Conservation (phyloP, 2,329 filamentous ascomycete genomes). For the Cordyceps cateniannulata region DNA sequence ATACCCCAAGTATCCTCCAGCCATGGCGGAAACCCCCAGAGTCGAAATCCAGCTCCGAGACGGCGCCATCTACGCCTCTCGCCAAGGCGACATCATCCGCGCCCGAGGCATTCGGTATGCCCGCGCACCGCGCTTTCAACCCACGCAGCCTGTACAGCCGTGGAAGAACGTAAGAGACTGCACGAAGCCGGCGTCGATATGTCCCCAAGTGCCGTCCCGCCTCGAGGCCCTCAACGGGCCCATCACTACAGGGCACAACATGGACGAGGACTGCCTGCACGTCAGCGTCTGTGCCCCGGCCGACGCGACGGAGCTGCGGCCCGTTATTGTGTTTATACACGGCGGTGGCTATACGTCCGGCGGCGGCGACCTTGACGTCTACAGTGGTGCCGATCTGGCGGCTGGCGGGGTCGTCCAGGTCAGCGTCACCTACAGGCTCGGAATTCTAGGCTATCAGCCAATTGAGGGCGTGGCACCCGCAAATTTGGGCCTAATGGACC, state of each 20-base stretch:
- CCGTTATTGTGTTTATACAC: conserved; percentile 24
- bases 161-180: conserved; percentile 14
- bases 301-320: not conserved
- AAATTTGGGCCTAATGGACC: conserved; percentile 56
- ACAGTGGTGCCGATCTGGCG: conserved; percentile 9
- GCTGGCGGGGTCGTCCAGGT: conserved; percentile 19
- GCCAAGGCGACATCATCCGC: not conserved
- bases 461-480: conserved; percentile 21
- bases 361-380: conserved; percentile 12
- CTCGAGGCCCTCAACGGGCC: conserved; percentile 13
- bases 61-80: conserved; percentile 13
- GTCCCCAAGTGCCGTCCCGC: conserved; percentile 15
- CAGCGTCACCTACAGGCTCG: conserved; percentile 29
- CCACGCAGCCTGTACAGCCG: conserved; percentile 1
- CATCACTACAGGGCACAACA: conserved; percentile 7
- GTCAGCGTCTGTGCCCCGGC: conserved; percentile 14
- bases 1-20: not conserved
- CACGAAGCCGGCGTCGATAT: conserved; percentile 14
- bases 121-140: conserved; percentile 14
- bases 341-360: conserved; percentile 19
- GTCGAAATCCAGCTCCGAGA: conserved; percentile 19
- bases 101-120: conserved; percentile 16
- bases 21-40: not conserved
- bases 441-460: conserved; percentile 29
- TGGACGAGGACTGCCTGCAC: conserved; percentile 16